Evolutionary conservation across 129 eudicot genomes (phyloP), one percentile per base, ranked within the genome.

Genomic region (Centrapalus pauciflorus): DNA sequence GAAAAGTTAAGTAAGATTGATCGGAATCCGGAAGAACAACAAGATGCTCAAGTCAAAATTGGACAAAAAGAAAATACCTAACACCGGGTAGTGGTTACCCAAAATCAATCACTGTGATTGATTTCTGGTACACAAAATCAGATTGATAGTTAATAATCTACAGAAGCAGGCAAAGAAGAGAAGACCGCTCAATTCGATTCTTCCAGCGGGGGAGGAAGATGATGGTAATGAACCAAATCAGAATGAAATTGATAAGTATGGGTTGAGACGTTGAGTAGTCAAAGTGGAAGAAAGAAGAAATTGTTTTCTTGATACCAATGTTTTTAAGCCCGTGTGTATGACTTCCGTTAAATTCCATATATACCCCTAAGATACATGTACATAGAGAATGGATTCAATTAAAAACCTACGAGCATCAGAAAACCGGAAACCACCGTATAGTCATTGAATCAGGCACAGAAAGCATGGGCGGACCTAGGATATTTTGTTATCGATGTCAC

Each of bases 231-330:
- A 37, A 68, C 13, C 54, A 54, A 27, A 24, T 25, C 54, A 17
- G n/a, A n/a, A n/a, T 48, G 54, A 12, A 48, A 48, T 48, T 24
- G 25, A 48, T 5, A 48, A 48, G 19, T 19, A 24, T 48, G 54
- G 54, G 54, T 48, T n/a, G n/a, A n/a, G n/a, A n/a, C n/a, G n/a
- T n/a, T 63, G 14, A 40, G 55, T 7, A 49, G 71, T 66, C 71
- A 66, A 66, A 16, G 43, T 30, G 7, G 43, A 16, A 57, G 30
- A 6, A 16, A 12, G 3, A 25, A n/a, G n/a, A n/a, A n/a, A n/a
- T n/a, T n/a, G n/a, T n/a, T n/a, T n/a, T n/a, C n/a, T n/a, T n/a
- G n/a, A n/a, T n/a, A n/a, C n/a, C n/a, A n/a, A n/a, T n/a, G n/a
- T n/a, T n/a, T n/a, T n/a, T n/a, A n/a, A n/a, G n/a, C n/a, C n/a